These are phyloP conservation scores for Pyrrhoderma noxium DNA, from an alignment of 1,284 basidiomycete species.

Conservation along the genomic window DNA sequence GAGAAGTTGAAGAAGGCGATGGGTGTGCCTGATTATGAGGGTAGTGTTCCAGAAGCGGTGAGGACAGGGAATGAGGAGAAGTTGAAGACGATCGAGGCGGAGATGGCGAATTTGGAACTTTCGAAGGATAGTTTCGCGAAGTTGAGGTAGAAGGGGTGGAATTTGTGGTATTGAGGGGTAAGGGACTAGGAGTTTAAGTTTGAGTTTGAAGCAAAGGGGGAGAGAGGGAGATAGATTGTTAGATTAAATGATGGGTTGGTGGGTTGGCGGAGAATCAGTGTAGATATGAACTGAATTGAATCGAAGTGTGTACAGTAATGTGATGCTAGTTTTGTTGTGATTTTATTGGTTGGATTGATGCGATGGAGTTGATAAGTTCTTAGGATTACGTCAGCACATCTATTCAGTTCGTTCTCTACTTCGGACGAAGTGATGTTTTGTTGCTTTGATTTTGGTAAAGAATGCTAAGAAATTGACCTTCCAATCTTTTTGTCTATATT, in stretches of 20 bases:
- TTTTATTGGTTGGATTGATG: too few species aligned
- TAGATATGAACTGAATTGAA: too few species aligned
- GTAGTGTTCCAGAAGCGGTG: constrained; percentile 73
- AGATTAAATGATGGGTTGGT: not conserved
- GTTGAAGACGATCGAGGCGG: constrained; percentile 58
- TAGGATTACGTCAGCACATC: too few species aligned
- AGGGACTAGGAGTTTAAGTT: not conserved
- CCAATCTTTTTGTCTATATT: too few species aligned
- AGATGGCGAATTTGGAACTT: constrained; percentile 50
- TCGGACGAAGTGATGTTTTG: too few species aligned
- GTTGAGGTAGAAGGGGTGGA: constrained; percentile 22
- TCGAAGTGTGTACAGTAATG: too few species aligned
- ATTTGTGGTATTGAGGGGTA: not conserved
- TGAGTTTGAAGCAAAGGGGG: not conserved
- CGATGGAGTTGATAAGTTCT: too few species aligned
- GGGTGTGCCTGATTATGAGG: constrained; percentile 68
- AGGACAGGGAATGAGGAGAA: constrained; percentile 71
- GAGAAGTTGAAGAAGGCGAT: constrained; percentile 76
- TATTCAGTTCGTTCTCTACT: too few species aligned
- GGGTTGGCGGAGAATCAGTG: too few species aligned
- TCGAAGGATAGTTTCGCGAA: constrained; percentile 57
- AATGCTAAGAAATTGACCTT: too few species aligned
- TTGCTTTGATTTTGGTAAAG: too few species aligned
- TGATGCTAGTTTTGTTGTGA: too few species aligned
- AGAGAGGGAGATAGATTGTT: not conserved